Evolutionary conservation across 805 yeast species (phyloP).

Genomic region (Barnettozyma wickerhamii): DNA sequence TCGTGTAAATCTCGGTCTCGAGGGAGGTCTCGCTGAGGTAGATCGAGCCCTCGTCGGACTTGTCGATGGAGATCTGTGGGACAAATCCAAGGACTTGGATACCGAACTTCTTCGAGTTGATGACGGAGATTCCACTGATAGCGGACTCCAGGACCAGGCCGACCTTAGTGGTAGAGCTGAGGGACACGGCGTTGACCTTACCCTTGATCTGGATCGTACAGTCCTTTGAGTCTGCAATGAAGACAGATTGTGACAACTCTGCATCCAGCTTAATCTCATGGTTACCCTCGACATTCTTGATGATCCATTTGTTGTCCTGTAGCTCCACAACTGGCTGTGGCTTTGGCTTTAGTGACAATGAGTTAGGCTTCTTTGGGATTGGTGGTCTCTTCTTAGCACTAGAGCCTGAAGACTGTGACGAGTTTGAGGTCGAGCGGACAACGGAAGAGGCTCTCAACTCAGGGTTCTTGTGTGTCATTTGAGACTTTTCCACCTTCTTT

Average conservation of each 20-base stretch:
- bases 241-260: constrained; percentile 82
- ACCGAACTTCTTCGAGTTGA: constrained; percentile 77
- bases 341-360: constrained; percentile 46
- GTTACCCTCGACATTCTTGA: constrained; percentile 68
- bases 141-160: constrained; percentile 81
- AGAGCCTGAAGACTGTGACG: constrained; percentile 20
- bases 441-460: constrained; percentile 59
- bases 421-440: constrained; percentile 22
- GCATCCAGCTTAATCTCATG: constrained; percentile 69
- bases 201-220: constrained; percentile 81
- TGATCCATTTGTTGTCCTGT: constrained; percentile 83
- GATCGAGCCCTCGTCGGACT: constrained; percentile 79
- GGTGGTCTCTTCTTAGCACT: constrained; percentile 50
- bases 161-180: constrained; percentile 65
- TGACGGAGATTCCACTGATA: constrained; percentile 83
- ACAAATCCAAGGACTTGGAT: constrained; percentile 78
- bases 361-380: constrained; percentile 76
- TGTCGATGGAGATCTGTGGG: constrained; percentile 84
- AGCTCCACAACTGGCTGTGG: constrained; percentile 69
- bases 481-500: constrained; percentile 87
- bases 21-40: constrained; percentile 73
- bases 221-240: constrained; percentile 75
- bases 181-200: constrained; percentile 82
- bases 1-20: constrained; percentile 73
- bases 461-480: constrained; percentile 93